Conservation (phyloP, 192 early-diverging fungal species). For the Tieghemiomyces parasiticus region DNA sequence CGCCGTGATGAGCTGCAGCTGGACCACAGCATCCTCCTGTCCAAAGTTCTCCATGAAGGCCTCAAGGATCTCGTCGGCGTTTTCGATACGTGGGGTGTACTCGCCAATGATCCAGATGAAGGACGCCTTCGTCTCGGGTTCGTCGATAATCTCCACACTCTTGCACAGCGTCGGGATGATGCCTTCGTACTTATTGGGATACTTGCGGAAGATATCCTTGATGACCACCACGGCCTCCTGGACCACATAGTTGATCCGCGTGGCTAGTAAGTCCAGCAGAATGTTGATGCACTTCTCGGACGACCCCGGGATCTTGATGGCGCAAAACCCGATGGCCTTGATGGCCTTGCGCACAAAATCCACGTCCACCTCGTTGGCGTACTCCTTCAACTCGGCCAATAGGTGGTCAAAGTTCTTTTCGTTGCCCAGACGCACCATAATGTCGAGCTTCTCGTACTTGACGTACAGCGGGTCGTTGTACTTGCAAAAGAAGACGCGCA, state of each 20-base stretch:
- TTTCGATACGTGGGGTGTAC: conserved; percentile 94
- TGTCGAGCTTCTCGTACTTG: conserved; percentile 93
- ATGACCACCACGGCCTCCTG: conserved; percentile 98
- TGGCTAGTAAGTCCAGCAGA: conserved; percentile 80
- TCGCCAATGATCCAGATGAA: conserved; percentile 99
- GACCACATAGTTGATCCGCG: conserved; percentile 94
- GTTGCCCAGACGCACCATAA: conserved; percentile 77
- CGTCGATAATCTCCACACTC: conserved; percentile 89
- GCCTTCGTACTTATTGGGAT: conserved; percentile 91
- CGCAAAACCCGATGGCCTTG: conserved; percentile 87
- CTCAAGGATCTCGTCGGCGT: conserved; percentile 79
- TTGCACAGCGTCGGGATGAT: conserved; percentile 88
- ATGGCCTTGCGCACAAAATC: conserved; percentile 98
- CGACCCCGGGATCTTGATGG: conserved; percentile 82
- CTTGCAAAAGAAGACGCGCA: conserved; percentile 99
- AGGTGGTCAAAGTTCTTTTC: conserved; percentile 73
- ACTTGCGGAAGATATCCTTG: conserved; percentile 97
- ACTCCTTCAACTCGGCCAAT: conserved; percentile 79
- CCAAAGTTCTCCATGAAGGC: conserved; percentile 81
- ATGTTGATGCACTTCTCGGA: conserved; percentile 79
- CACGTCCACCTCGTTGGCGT: conserved; percentile 92
- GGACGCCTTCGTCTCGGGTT: conserved; percentile 94
- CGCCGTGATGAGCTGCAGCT: conserved; percentile 81
- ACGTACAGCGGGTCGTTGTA: conserved; percentile 99
- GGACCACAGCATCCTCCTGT: conserved; percentile 74